Conservation (phyloP, 345 rosid genomes). For the Pugionium cornutum region DNA sequence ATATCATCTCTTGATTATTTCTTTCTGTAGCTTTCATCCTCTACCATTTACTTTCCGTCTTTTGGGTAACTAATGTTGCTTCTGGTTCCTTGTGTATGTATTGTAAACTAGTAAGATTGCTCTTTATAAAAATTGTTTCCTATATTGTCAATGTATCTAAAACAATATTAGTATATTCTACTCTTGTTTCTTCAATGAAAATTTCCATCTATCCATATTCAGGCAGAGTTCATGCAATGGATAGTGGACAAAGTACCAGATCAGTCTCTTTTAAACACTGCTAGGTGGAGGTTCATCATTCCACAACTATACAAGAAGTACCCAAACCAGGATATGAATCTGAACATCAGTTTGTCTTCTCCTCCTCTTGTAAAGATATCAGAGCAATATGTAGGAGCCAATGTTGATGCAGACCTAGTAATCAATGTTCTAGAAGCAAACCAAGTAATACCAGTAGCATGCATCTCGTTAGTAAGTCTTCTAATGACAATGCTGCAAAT, state of each 20-base stretch:
- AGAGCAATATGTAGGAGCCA: constrained; percentile 65
- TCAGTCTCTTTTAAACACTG: constrained; percentile 86
- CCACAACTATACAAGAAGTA: constrained; percentile 91
- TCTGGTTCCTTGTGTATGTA: background rate
- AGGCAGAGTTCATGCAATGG: constrained; percentile 95
- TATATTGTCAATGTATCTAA: background rate
- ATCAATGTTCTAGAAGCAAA: constrained; percentile 69
- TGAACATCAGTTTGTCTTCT: constrained; percentile 77
- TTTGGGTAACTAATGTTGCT: background rate
- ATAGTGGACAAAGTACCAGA: constrained; percentile 85
- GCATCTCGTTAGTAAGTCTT: constrained; percentile 80
- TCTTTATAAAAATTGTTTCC: constrained; percentile 1
- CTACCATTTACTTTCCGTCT: background rate
- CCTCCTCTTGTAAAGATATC: constrained; percentile 74
- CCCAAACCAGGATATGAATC: constrained; percentile 83
- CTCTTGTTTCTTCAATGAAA: constrained; percentile 24
- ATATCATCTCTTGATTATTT: background rate
- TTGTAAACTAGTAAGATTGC: background rate
- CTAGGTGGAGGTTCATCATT: constrained; percentile 83
- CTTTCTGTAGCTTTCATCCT: background rate
- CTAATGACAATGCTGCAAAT: background rate
- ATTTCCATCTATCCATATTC: constrained; percentile 36
- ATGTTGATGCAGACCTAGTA: constrained; percentile 66
- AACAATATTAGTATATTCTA: background rate
- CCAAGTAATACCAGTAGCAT: constrained; percentile 82